Conservation (phyloP, 768 basidiomycete species). For the Boletus patriciae region DNA sequence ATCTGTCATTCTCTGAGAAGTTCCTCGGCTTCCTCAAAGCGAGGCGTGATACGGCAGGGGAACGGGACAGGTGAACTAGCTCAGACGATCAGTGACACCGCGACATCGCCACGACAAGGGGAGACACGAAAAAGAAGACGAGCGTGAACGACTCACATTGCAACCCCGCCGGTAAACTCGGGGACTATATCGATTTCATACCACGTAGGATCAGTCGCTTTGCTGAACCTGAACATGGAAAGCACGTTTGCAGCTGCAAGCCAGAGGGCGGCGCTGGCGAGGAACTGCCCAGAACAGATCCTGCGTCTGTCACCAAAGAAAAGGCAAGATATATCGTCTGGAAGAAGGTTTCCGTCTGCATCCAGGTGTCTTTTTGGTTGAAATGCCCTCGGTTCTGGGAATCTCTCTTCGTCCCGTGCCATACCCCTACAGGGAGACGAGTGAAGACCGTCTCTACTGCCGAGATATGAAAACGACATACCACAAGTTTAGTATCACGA, state of each 20-base stretch:
- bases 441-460: background rate
- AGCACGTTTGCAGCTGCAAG: conserved; percentile 21
- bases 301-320: conserved; percentile 38
- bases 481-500: conserved; percentile 26
- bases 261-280: conserved; percentile 22
- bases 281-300: conserved; percentile 21
- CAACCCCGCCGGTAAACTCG: conserved; percentile 15
- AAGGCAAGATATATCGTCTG: conserved; percentile 21
- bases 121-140: too few relatives aligned
- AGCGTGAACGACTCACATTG: conserved; percentile 11
- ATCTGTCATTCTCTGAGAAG: background rate
- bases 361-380: conserved; percentile 35
- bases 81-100: background rate
- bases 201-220: conserved; percentile 21
- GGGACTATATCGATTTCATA: conserved; percentile 24
- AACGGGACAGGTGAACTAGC: conserved; percentile 19
- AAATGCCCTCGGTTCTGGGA: conserved; percentile 33
- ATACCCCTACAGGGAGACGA: conserved; percentile 18
- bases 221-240: conserved; percentile 20
- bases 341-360: conserved; percentile 17
- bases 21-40: conserved; percentile 8
- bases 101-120: background rate
- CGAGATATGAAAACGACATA: background rate
- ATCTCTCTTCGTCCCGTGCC: conserved; percentile 22
- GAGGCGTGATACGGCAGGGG: conserved; percentile 20